Conservation (phyloP, 2,329 filamentous ascomycete genomes). For the Fusarium sterilihyphosum region DNA sequence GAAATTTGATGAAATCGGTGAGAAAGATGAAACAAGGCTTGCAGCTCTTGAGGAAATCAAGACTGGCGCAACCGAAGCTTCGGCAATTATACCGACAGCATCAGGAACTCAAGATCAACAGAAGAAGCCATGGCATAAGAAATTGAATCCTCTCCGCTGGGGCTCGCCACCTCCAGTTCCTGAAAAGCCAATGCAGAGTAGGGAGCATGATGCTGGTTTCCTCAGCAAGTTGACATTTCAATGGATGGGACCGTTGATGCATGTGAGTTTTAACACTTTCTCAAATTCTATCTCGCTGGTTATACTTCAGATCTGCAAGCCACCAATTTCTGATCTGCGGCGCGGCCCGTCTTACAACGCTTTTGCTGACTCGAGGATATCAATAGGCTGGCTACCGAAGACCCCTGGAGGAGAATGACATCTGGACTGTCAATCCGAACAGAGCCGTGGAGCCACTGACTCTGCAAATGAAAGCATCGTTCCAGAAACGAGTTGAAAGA, state of each 20-base stretch:
- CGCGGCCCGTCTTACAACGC: slow-evolving; percentile 29
- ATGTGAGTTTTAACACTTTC: slow-evolving; percentile 57
- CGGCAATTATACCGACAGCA: slow-evolving; percentile 61
- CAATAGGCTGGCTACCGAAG: slow-evolving; percentile 83
- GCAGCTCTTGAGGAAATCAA: slow-evolving; percentile 48
- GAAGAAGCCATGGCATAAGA: slow-evolving; percentile 71
- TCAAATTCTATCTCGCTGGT: neutral
- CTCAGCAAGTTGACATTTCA: slow-evolving; percentile 83
- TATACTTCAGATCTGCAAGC: slow-evolving; percentile 21
- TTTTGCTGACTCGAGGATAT: slow-evolving; percentile 17
- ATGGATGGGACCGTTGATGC: slow-evolving; percentile 93
- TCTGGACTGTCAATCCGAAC: slow-evolving; percentile 88
- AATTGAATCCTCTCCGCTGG: slow-evolving; percentile 70
- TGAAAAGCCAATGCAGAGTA: slow-evolving; percentile 62
- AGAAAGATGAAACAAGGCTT: slow-evolving; percentile 18
- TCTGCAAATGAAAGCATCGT: slow-evolving; percentile 71
- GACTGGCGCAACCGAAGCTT: slow-evolving; percentile 66
- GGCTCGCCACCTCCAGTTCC: slow-evolving; percentile 65
- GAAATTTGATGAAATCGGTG: neutral
- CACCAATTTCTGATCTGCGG: slow-evolving; percentile 6
- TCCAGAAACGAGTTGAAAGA: slow-evolving; percentile 72
- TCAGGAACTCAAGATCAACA: slow-evolving; percentile 46
- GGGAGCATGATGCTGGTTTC: slow-evolving; percentile 78
- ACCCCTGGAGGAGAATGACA: slow-evolving; percentile 82
- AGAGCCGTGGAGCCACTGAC: slow-evolving; percentile 78